Evolutionary conservation across 2,329 filamentous ascomycete species (phyloP).

Genomic region (Pseudogymnoascus verrucosus): DNA sequence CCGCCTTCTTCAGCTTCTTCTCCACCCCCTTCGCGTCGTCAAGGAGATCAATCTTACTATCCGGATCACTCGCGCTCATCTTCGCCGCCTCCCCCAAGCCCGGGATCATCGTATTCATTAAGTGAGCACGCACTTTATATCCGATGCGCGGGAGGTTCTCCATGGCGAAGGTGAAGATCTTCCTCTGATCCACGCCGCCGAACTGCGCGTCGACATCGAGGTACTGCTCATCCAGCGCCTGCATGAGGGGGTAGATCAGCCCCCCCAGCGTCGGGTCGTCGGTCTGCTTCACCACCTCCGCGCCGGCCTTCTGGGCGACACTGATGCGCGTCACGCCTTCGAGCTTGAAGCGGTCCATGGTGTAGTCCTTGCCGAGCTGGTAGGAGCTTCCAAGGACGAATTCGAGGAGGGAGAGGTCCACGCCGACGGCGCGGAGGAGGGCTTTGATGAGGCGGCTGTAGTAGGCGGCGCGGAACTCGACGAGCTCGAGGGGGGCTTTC

Average conservation of each 20-base stretch:
- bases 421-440: conserved; percentile 67
- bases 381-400: conserved; percentile 83
- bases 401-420: conserved; percentile 68
- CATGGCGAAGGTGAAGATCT: conserved; percentile 78
- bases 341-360: conserved; percentile 82
- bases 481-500: conserved; percentile 82
- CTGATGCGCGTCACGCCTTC: conserved; percentile 29
- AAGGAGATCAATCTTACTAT: conserved; percentile 89
- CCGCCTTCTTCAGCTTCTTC: conserved; percentile 82
- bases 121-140: conserved; percentile 63
- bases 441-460: conserved; percentile 71
- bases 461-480: conserved; percentile 74
- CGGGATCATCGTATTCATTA: conserved; percentile 85
- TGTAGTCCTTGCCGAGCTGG: conserved; percentile 65
- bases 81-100: conserved; percentile 73
- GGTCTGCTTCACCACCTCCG: conserved; percentile 90
- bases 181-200: conserved; percentile 78
- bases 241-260: conserved; percentile 77
- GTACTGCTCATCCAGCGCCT: conserved; percentile 86
- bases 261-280: conserved; percentile 66
- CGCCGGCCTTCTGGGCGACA: conserved; percentile 74
- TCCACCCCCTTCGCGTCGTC: conserved; percentile 65
- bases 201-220: conserved; percentile 83
- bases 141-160: conserved; percentile 81
- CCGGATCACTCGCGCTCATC: conserved; percentile 71